Conservation (phyloP, 371 early-diverging fungal species). For the Mucor plumbeus region DNA sequence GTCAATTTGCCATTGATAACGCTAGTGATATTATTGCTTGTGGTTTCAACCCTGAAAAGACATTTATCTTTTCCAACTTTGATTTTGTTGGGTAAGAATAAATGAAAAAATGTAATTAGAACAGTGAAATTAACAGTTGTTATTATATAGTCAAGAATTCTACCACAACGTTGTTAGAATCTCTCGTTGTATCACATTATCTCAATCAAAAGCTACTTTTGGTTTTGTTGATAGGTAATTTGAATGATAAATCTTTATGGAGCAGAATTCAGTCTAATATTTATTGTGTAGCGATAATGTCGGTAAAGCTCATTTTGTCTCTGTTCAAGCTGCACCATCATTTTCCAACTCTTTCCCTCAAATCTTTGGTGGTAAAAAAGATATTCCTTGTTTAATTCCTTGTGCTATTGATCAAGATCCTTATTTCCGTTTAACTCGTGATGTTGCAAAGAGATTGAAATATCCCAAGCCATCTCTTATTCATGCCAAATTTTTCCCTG, state of each 20-base stretch:
- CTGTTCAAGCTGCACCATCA: conserved; percentile 94
- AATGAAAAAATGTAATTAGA: conserved; percentile 17
- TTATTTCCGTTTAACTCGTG: conserved; percentile 99
- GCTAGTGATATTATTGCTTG: conserved; percentile 98
- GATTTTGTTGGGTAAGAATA: conserved; percentile 83
- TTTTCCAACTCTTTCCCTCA: conserved; percentile 95
- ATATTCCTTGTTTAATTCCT: conserved; percentile 97
- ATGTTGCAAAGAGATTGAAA: conserved; percentile 94
- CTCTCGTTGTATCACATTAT: conserved; percentile 85
- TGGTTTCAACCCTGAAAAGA: conserved; percentile 98
- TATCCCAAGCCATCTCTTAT: conserved; percentile 97
- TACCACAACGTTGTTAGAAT: conserved; percentile 93
- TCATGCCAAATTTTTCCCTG: conserved; percentile 98
- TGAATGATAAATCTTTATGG: background rate
- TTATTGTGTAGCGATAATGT: conserved; percentile 71
- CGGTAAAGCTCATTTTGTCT: conserved; percentile 92
- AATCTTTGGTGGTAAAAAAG: conserved; percentile 90
- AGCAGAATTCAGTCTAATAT: background rate
- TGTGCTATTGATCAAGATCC: conserved; percentile 99
- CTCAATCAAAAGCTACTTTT: conserved; percentile 87
- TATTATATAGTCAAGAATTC: conserved; percentile 71
- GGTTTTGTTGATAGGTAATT: conserved; percentile 84
- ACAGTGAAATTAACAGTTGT: background rate
- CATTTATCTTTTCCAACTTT: conserved; percentile 98
- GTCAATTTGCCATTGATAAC: conserved; percentile 84